phyloP scores from a whole-genome alignment of 78 protist species.

The Dictyostelium capitatum region DNA sequence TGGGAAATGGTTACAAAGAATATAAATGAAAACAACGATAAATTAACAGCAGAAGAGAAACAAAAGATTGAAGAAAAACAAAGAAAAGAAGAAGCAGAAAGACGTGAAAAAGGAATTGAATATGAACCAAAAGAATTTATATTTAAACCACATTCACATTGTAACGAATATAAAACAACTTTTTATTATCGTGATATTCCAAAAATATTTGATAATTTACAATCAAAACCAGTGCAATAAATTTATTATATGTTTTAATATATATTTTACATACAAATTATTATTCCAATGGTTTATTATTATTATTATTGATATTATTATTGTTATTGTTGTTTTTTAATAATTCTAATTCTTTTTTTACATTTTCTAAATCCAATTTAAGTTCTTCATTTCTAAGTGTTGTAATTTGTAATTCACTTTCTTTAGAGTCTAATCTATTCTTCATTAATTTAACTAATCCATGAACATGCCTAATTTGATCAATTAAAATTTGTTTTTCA shows the following conservation, averaged over 20 bases:
- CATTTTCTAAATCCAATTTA: not conserved
- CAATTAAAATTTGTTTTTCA: not conserved
- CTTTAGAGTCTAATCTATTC: not conserved
- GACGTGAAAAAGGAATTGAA: constrained; percentile 47
- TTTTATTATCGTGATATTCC: constrained; percentile 40
- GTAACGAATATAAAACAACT: not conserved
- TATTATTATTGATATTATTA: not conserved
- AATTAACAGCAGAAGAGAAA: constrained; percentile 65
- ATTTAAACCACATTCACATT: not conserved
- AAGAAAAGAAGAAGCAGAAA: constrained; percentile 67
- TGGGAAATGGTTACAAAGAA: constrained; percentile 65
- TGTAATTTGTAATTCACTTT: not conserved
- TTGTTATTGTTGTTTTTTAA: not conserved
- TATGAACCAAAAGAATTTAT: constrained; percentile 49
- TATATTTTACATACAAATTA: too few relatives aligned
- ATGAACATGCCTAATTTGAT: not conserved
- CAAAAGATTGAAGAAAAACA: constrained; percentile 64
- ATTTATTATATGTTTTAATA: too few relatives aligned
- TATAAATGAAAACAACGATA: constrained; percentile 40
- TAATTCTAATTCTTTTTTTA: not conserved
- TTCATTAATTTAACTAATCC: not conserved
- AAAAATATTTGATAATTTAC: not conserved
- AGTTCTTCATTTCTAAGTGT: not conserved
- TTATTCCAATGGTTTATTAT: not conserved
- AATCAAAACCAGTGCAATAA: not conserved